Evolutionary conservation across 2,329 filamentous ascomycete genomes (phyloP), one percentile per base, ranked within the genome.

Genomic region (Fusarium pseudonygamai): DNA sequence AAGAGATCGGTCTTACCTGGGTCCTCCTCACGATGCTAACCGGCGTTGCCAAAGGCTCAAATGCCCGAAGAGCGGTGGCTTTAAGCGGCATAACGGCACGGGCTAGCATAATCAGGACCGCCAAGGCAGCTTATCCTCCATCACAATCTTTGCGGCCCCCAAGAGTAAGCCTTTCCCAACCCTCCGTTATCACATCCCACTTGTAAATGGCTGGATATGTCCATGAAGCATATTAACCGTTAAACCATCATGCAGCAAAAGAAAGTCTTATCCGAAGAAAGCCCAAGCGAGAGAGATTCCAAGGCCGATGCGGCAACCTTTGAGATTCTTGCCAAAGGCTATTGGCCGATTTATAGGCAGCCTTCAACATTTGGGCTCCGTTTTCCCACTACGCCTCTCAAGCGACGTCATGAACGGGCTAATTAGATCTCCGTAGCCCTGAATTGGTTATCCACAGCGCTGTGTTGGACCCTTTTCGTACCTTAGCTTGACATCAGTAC

Each of bases 241-340:
- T 8, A 0, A 24, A 24, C 2, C 3, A 20, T 1, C 0, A 3
- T 50, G 4, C n/a, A 24, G 14, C 5, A 1, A 24, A 4, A 24
- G 4, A 0, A 24, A 8, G 1, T 2, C 4, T n/a, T 3, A n/a
- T 7, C 14, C 24, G 18, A 28, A 28, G 11, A 28, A 22, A n/a
- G 1, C 6, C 7, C 18, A 53, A 8, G 14, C 3, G 7, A 12
- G 14, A 39, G 11, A 16, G 0, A 28, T 18, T n/a, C 11, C 24
- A n/a, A 28, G 50, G 24, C 24, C 24, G 7, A n/a, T 32, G 22
- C 16, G 22, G 9, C 37, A 45, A 9, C 26, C 22, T 32, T 10
- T 45, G 28, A 45, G 22, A n/a, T 6, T 1, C 9, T 13, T 14
- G 1, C 22, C 2, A 20, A 2, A 7, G 0, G 16, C 13, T 13